Conservation (phyloP, 345 rosid genomes). For the Pugionium dolabratum region DNA sequence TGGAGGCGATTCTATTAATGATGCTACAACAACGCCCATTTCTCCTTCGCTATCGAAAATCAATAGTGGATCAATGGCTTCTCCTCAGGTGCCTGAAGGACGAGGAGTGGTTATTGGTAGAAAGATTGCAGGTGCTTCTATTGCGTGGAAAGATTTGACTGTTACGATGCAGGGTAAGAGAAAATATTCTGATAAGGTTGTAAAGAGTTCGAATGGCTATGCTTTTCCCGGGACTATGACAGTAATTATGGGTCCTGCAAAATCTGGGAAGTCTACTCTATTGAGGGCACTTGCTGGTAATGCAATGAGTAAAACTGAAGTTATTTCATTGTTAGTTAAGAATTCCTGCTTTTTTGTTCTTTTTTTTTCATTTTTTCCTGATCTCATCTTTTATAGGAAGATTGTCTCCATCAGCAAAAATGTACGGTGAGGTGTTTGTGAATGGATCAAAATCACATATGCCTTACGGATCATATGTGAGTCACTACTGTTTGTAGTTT, state of each 20-base stretch:
- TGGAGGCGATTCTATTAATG: conserved; percentile 66
- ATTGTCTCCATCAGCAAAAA: conserved; percentile 71
- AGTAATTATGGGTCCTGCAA: conserved; percentile 99
- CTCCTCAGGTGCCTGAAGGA: conserved; percentile 67
- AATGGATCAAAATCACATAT: conserved; percentile 68
- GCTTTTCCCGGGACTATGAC: conserved; percentile 98
- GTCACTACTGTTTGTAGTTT: conserved; percentile 33
- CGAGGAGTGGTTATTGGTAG: conserved; percentile 45
- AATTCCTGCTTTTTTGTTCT: background rate
- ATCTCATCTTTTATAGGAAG: conserved; percentile 55
- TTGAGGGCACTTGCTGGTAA: conserved; percentile 94
- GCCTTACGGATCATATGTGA: conserved; percentile 93
- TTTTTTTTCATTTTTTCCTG: background rate
- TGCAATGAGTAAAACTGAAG: background rate
- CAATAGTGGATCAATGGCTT: conserved; percentile 82
- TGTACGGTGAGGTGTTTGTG: conserved; percentile 84
- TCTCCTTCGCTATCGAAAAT: conserved; percentile 90
- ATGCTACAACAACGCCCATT: conserved; percentile 50
- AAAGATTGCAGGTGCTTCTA: conserved; percentile 81
- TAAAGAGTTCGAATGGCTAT: conserved; percentile 92
- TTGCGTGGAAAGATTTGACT: conserved; percentile 96
- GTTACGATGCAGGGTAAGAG: conserved; percentile 87
- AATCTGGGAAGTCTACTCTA: conserved; percentile 93
- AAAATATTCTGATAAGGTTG: conserved; percentile 84
- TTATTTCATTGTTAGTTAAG: background rate